phyloP scores from a whole-genome alignment of 768 basidiomycete species.

The Lactifluus piperatus region DNA sequence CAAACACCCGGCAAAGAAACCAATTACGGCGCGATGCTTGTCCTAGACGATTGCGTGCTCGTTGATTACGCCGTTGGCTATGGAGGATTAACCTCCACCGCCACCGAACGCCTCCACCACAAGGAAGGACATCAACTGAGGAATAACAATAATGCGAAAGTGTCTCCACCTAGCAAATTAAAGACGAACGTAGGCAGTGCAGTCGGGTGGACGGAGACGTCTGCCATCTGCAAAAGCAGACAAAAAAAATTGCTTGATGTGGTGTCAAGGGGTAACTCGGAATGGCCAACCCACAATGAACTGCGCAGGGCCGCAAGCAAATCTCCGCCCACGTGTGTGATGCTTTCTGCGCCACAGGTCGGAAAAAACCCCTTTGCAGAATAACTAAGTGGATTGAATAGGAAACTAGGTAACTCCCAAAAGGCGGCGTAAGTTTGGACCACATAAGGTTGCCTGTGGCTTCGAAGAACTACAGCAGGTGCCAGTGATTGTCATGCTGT shows the following conservation, averaged over 20 bases:
- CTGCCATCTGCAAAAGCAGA: constrained; percentile 66
- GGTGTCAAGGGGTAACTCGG: too few relatives aligned
- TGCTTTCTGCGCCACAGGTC: too few relatives aligned
- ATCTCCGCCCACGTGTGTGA: too few relatives aligned
- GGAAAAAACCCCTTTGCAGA: too few relatives aligned
- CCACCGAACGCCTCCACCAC: constrained; percentile 60
- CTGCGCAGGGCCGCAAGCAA: too few relatives aligned
- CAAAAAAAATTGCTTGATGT: too few relatives aligned
- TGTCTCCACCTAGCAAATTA: constrained; percentile 55
- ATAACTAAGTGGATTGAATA: not conserved
- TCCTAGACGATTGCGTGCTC: constrained; percentile 55
- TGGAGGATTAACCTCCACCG: constrained; percentile 43
- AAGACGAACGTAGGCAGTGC: constrained; percentile 50
- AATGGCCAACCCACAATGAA: too few relatives aligned
- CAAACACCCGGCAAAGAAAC: constrained; percentile 45
- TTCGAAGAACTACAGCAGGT: constrained; percentile 5
- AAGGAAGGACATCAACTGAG: constrained; percentile 48
- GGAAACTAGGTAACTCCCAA: not conserved
- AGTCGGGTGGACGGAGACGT: constrained; percentile 45
- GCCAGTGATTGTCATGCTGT: constrained; percentile 6
- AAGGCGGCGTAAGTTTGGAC: constrained; percentile 11
- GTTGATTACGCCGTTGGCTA: constrained; percentile 52
- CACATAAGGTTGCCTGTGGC: constrained; percentile 11
- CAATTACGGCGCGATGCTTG: constrained; percentile 52
- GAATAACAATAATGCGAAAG: constrained; percentile 35